Evolutionary conservation across 2,329 filamentous ascomycete species (phyloP).

Genomic region (Beauveria caledonica): DNA sequence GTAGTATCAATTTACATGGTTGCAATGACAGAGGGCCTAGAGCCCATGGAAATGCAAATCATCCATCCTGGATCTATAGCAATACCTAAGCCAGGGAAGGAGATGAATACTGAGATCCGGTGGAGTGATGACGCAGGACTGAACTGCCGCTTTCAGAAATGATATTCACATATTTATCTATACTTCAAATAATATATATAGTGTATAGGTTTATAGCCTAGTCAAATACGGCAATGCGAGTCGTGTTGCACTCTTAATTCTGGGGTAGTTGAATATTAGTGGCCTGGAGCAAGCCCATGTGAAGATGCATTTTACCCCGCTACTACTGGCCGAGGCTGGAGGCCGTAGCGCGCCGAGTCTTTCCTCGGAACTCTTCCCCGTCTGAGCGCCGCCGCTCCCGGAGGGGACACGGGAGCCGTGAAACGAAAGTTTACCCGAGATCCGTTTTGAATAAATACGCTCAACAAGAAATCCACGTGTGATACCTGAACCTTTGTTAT

Average conservation of each 20-base stretch:
- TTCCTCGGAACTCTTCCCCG: neutral
- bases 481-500: no score
- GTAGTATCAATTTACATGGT: no score
- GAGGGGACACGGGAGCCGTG: neutral
- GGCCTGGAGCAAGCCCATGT: neutral
- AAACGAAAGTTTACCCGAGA: neutral
- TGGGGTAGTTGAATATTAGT: neutral
- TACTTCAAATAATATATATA: neutral
- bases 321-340: slow-evolving; percentile 1
- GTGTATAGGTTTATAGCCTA: neutral
- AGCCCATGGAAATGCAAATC: no score
- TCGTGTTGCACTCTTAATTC: neutral
- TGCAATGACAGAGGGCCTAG: no score
- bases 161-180: no score
- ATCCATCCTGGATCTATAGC: no score
- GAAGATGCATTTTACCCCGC: neutral
- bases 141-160: no score
- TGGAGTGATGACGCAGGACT: no score
- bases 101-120: no score
- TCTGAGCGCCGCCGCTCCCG: neutral
- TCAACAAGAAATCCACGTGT: neutral
- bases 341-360: neutral
- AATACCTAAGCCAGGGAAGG: no score
- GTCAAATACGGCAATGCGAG: neutral
- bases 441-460: neutral